Base-by-base conservation (phyloP, 371 early-diverging fungal species). In the Chytridium lagenaria region DNA sequence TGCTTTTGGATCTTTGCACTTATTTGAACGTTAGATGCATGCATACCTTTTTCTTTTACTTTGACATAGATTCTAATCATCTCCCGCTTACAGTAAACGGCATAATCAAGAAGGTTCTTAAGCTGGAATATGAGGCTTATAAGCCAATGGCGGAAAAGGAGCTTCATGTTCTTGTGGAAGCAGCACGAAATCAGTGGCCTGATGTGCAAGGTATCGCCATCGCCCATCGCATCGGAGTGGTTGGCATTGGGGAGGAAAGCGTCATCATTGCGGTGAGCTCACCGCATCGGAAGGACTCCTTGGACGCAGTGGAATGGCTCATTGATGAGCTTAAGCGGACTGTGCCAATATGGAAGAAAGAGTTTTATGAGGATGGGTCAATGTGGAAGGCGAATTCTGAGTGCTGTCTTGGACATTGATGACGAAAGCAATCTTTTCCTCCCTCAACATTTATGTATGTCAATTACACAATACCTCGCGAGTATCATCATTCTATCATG, bases 291-390 rank as follows among this genome's bases (percentile, higher is more conserved):
- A 81, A 81, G 22, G 93, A 92, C 59, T 91, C 91, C 0, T 15
- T 95, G 36, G 86, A 87, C 34, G 92, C 95, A 0, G 88, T 90
- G 0, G 87, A 88, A 52, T 94, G 88, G 84, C 79, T 95, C 57
- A 93, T 96, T 70, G 93, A 96, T 72, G 87, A 89, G 57, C 84
- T 96, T 19, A 96, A 96, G 76, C 88, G 80, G 1, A 80, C 86
- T 15, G 91, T 92, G 55, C 95, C 95, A 1, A 92, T 96, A 50
- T 96, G 95, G 95, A 96, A 96, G 78, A 91, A 90, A 77, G 97
- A 96, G 78, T 80, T 92, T 1, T 92, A 94, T 66, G 84, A 84
- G 23, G 92, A 91, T 73, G 95, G 94, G 0, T 33, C 87, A 36
- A 81, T 85, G 3, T 93, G 95, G 95, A 94, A 92, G 82, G 91